These are phyloP conservation scores for Pseudoscleropodium purum DNA, from an alignment of 225 moss, liverwort and hornwort genomes.

Conservation along the genomic window DNA sequence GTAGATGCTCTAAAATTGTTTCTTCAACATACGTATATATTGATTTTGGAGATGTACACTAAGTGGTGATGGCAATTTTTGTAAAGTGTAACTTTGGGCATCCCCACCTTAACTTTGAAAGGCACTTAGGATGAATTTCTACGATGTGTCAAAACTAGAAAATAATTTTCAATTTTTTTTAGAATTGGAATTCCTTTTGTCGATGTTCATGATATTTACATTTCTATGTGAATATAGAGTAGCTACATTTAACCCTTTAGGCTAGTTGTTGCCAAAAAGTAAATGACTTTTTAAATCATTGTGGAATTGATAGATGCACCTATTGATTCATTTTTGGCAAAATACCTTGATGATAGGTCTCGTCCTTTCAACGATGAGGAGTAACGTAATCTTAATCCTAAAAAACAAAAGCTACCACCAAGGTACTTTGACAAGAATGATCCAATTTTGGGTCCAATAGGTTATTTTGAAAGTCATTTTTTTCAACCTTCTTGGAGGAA, in stretches of 20 bases:
- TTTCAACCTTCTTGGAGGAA: background rate
- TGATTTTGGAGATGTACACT: background rate
- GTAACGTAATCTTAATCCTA: rapidly evolving
- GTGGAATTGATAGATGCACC: no score
- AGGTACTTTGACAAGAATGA: background rate
- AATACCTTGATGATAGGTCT: background rate
- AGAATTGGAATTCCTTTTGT: rapidly evolving
- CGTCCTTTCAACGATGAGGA: rapidly evolving
- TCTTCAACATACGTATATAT: rapidly evolving
- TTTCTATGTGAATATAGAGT: background rate
- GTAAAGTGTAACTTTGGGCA: no score
- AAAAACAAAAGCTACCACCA: background rate
- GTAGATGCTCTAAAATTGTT: rapidly evolving
- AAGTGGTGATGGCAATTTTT: rapidly evolving
- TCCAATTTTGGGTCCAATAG: background rate
- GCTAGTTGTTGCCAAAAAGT: rapidly evolving
- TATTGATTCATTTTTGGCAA: background rate
- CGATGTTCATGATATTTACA: background rate
- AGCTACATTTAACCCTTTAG: background rate
- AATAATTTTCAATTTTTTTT: background rate
- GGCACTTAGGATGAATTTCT: rapidly evolving
- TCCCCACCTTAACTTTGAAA: rapidly evolving
- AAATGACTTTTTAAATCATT: background rate
- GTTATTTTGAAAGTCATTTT: background rate
- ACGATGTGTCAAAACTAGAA: rapidly evolving